These are phyloP conservation scores for Peterozyma xylosa DNA, from an alignment of 805 yeast genomes.

Conservation along the genomic window DNA sequence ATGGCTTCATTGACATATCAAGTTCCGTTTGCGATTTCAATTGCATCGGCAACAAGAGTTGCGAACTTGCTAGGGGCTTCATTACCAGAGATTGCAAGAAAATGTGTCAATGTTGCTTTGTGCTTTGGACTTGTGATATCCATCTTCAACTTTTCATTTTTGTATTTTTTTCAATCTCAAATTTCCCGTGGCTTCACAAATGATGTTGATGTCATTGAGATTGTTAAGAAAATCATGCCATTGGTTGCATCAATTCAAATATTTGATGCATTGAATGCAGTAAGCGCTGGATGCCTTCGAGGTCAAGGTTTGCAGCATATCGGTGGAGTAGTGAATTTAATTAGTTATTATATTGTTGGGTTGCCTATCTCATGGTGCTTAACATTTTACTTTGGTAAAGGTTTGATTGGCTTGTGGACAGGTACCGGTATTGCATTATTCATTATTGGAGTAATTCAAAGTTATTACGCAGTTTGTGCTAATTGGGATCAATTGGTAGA, in stretches of 20 bases:
- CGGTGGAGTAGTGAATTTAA: constrained; percentile 50
- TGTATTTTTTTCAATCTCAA: constrained; percentile 32
- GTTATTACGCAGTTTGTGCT: constrained; percentile 17
- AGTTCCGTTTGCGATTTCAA: constrained; percentile 51
- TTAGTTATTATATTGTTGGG: constrained; percentile 55
- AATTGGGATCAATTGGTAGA: constrained; percentile 23
- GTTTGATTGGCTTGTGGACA: constrained; percentile 58
- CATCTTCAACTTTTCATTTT: constrained; percentile 34
- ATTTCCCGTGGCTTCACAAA: constrained; percentile 52
- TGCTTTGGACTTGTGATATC: constrained; percentile 28
- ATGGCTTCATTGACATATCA: constrained; percentile 46
- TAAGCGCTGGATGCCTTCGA: constrained; percentile 68
- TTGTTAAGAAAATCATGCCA: constrained; percentile 48
- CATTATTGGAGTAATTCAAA: constrained; percentile 39
- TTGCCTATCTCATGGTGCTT: constrained; percentile 51
- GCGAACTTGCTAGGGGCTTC: constrained; percentile 42
- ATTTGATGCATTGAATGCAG: constrained; percentile 61
- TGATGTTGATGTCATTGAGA: constrained; percentile 47
- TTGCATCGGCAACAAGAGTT: constrained; percentile 46
- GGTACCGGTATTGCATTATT: constrained; percentile 49
- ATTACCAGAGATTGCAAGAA: constrained; percentile 25
- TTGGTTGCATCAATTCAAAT: constrained; percentile 63
- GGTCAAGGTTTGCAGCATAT: constrained; percentile 72
- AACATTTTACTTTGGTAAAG: constrained; percentile 41
- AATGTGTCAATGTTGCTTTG: constrained; percentile 29